Evolutionary conservation across 2,329 filamentous ascomycete species (phyloP), one percentile per base, ranked within the genome.

Genomic region (Fusarium stilboides): DNA sequence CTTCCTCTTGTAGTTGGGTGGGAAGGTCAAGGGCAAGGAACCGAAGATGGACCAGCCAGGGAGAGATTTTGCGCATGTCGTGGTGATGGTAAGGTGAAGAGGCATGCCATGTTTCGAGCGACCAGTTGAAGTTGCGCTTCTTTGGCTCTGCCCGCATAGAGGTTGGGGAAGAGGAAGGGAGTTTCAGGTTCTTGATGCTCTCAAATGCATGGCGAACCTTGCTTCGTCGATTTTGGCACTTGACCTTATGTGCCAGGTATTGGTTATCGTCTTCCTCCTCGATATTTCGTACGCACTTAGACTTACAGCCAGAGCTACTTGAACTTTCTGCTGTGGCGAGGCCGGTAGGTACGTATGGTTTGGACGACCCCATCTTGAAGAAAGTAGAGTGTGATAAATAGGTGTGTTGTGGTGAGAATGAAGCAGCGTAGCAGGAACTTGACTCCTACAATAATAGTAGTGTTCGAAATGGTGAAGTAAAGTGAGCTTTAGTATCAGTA

Each of bases 181-280:
- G 12, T 5, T 10, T 33, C n/a, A 47, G 43, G 17, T 6, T 12
- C 12, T 14, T 39, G 8, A 45, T 31, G 14, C 43, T 31, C 2
- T 39, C 9, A 15, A 56, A 1, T 2, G 17, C 8, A 19, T 45
- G 42, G 3, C 13, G 10, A n/a, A 54, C 5, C 31, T 13, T 26
- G 6, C n/a, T 33, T 4, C 3, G 13, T 6, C 33, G 31, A 14
- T 54, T 54, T 9, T 31, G 17, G 17, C 22, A 31, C 22, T 37
- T 31, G 33, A 24, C 8, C 13, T 8, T 45, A 8, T 54, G 42
- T 9, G 51, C 22, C 10, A 54, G n/a, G 24, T 36, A 54, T 20
- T 37, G 22, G 17, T 54, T 54, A 6, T 54, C 51, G 12, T 54
- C 40, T 28, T 54, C 51, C 3, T 45, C 40, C 4, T 22, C 42